Base-by-base conservation (phyloP, 2,329 filamentous ascomycete species). In the Aureobasidium sp. region DNA sequence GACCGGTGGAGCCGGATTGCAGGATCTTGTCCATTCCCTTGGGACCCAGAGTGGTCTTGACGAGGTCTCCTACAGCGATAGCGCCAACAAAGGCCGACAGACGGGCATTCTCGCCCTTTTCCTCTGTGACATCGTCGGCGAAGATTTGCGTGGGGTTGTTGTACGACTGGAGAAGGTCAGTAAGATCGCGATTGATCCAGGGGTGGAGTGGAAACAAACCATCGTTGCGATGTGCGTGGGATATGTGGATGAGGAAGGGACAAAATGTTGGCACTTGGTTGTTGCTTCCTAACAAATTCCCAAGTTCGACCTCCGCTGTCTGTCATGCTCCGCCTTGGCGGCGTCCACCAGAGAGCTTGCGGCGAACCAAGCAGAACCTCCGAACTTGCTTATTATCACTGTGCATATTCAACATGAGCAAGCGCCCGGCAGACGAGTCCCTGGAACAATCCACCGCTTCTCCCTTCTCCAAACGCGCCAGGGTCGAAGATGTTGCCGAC, bases 11-110 rank as follows among this genome's bases (percentile, higher is more conserved):
- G 59, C 90, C 92, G 75, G 91, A 96, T 77, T 96, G 91, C 73
- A 96, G 81, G 75, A 96, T 96, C 82, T 96, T 97, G 82, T 97
- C 94, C 92, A 97, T 97, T 69, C 94, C 94, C 81, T 97, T 97
- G 42, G 94, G 94, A 7, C 94, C 94, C 37, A 99, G 80, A 11
- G 94, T 97, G 76, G 90, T 96, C 84, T 99, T 99, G 59, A 99
- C 94, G 68, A 99, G 78, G 71, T 99, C 94, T 59, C 94, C 94
- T 50, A 99, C 94, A 61, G 94, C 94, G 72, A 99, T 99, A 74
- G 94, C 94, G 70, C 94, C 94, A 61, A 99, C 93, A 72, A 99
- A 99, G 67, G 93, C 93, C 16, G 91, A 89, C 49, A 97, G 88
- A 84, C 93, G 91, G 71, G 94, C 93, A 89, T 97, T 97, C 81